Evolutionary conservation across 116 monocot species (phyloP).

Genomic region (Zostera marina): DNA sequence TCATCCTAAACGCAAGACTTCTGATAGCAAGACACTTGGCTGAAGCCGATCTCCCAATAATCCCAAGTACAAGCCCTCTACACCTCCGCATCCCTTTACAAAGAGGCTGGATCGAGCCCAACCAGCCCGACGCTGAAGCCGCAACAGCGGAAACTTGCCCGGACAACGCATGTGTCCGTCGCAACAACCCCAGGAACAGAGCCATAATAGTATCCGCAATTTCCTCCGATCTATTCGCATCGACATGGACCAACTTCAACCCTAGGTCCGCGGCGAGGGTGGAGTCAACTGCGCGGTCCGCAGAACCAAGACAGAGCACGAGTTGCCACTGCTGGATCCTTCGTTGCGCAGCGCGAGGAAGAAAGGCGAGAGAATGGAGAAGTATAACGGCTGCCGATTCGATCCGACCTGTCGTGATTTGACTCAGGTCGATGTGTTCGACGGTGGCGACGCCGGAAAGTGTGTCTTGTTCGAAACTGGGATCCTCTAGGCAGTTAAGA

Average conservation of each 20-base stretch:
- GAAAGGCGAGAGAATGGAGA: slow-evolving; percentile 76
- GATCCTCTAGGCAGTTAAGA: slow-evolving; percentile 88
- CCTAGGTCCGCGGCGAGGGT: slow-evolving; percentile 78
- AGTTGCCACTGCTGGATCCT: slow-evolving; percentile 82
- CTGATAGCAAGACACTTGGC: slow-evolving; percentile 72
- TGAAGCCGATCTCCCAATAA: slow-evolving; percentile 61
- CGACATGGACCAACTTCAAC: slow-evolving; percentile 78
- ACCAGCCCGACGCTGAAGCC: slow-evolving; percentile 64
- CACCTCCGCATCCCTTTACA: slow-evolving; percentile 91
- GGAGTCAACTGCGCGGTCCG: slow-evolving; percentile 76
- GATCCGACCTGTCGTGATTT: slow-evolving; percentile 48
- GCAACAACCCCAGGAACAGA: slow-evolving; percentile 61
- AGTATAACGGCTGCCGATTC: slow-evolving; percentile 66
- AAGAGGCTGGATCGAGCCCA: slow-evolving; percentile 79
- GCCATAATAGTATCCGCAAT: slow-evolving; percentile 95
- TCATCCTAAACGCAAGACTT: slow-evolving; percentile 94
- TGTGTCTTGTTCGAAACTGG: slow-evolving; percentile 50
- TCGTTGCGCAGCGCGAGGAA: slow-evolving; percentile 91
- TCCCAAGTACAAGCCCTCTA: slow-evolving; percentile 81
- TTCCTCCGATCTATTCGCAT: slow-evolving; percentile 78
- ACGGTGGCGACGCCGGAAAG: slow-evolving; percentile 53
- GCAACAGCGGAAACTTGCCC: slow-evolving; percentile 42
- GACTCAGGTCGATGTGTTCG: slow-evolving; percentile 66
- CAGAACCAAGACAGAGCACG: slow-evolving; percentile 82
- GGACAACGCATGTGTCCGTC: slow-evolving; percentile 72